phyloP scores from a whole-genome alignment of 305 asterid genomes.

The Fraxinus baroniana region DNA sequence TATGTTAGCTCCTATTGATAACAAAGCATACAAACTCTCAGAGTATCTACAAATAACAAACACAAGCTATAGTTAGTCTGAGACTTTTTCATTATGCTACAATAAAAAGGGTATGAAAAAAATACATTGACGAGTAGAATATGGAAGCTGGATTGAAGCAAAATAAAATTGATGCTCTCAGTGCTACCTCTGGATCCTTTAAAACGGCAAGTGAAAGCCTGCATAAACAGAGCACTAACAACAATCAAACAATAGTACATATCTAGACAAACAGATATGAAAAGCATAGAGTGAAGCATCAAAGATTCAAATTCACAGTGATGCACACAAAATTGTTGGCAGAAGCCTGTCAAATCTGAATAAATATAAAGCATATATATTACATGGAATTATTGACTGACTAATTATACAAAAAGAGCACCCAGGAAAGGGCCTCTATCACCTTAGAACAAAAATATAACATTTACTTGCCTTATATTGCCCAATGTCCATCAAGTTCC shows the following conservation, averaged over 20 bases:
- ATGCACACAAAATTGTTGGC: constrained; percentile 3
- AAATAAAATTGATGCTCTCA: constrained; percentile 83
- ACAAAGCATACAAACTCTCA: constrained; percentile 82
- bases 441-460: background rate
- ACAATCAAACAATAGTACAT: background rate
- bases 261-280: background rate
- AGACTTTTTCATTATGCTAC: constrained; percentile 13
- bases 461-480: background rate
- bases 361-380: background rate
- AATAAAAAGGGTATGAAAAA: constrained; percentile 30
- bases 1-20: constrained; percentile 80
- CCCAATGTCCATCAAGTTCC: background rate
- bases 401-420: background rate
- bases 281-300: background rate
- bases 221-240: constrained; percentile 20
- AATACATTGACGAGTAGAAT: constrained; percentile 92
- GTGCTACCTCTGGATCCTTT: constrained; percentile 67
- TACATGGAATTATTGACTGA: background rate
- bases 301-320: background rate
- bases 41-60: constrained; percentile 63
- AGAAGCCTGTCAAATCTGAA: background rate
- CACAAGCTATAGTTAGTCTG: constrained; percentile 22
- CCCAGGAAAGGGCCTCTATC: background rate
- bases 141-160: constrained; percentile 97
- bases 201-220: constrained; percentile 73